phyloP scores from a whole-genome alignment of 345 rosid genomes.

The Noccaea caerulescens region DNA sequence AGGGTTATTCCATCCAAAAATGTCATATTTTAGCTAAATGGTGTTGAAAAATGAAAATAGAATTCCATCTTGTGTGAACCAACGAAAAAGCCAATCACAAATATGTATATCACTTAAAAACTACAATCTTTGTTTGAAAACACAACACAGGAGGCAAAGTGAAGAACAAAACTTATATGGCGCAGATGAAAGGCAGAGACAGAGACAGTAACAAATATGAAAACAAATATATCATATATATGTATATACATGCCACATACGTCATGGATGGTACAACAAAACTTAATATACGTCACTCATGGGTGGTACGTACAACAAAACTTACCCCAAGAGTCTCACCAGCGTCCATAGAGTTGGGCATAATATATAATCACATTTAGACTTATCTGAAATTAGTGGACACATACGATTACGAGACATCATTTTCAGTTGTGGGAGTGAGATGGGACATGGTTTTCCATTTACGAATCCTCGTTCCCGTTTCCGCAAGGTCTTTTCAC shows the following conservation, averaged over 20 bases:
- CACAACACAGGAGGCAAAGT: neutral
- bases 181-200: neutral
- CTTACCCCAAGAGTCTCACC: conserved; percentile 7
- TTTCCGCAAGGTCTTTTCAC: conserved; percentile 11
- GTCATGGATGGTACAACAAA: no score
- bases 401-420: no score
- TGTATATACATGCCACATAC: no score
- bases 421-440: neutral
- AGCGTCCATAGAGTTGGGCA: neutral
- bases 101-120: neutral
- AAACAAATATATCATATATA: neutral
- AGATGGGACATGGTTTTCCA: conserved; percentile 19
- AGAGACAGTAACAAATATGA: neutral
- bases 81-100: no score
- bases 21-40: no score
- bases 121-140: neutral
- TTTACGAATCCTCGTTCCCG: neutral
- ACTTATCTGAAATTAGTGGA: neutral
- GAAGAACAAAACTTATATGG: conserved; percentile 9
- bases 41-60: no score
- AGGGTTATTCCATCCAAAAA: no score
- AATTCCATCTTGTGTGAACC: no score
- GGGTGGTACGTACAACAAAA: conserved; percentile 14
- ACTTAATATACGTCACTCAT: no score
- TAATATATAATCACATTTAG: neutral